Evolutionary conservation across 1,139 yeast genomes (phyloP).

Genomic region (Yamadazyma membranifaciens): DNA sequence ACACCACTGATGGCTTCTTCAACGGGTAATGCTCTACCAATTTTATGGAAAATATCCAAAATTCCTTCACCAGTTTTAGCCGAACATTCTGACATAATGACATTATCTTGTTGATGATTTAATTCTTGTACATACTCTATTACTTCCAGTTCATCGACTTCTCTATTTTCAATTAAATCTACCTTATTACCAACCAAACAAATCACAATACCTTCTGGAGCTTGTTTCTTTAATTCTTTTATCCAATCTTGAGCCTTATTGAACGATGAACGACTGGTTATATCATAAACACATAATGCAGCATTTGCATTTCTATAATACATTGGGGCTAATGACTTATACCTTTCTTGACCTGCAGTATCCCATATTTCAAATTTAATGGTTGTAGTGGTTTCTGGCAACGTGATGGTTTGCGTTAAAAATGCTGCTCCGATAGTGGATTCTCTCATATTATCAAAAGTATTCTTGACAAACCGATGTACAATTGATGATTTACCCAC

Average conservation of each 20-base stretch:
- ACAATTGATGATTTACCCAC: constrained; percentile 50
- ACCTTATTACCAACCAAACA: constrained; percentile 87
- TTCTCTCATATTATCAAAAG: constrained; percentile 91
- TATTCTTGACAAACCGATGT: constrained; percentile 56
- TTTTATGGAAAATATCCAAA: constrained; percentile 39
- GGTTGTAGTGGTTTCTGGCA: constrained; percentile 34
- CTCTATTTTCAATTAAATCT: constrained; percentile 61
- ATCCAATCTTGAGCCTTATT: constrained; percentile 95
- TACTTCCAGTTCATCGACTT: constrained; percentile 38
- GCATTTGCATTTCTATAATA: constrained; percentile 47
- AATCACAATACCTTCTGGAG: constrained; percentile 78
- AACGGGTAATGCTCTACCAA: constrained; percentile 45
- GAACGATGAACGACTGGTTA: constrained; percentile 55
- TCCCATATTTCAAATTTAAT: constrained; percentile 51
- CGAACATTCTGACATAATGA: constrained; percentile 42
- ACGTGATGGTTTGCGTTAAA: constrained; percentile 77
- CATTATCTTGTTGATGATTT: constrained; percentile 26
- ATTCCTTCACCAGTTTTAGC: constrained; percentile 50
- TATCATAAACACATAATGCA: constrained; percentile 37
- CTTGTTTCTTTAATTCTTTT: constrained; percentile 89
- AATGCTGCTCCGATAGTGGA: constrained; percentile 98
- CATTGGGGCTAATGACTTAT: constrained; percentile 49
- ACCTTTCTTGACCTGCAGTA: constrained; percentile 52
- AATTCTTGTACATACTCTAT: constrained; percentile 32
- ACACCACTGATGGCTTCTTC: constrained; percentile 35